A percentile compares a stretch with the other conserved stretches of the same genome.
Conservation (phyloP, 2,329 filamentous ascomycete species). For the Neurospora crassa region DNA sequence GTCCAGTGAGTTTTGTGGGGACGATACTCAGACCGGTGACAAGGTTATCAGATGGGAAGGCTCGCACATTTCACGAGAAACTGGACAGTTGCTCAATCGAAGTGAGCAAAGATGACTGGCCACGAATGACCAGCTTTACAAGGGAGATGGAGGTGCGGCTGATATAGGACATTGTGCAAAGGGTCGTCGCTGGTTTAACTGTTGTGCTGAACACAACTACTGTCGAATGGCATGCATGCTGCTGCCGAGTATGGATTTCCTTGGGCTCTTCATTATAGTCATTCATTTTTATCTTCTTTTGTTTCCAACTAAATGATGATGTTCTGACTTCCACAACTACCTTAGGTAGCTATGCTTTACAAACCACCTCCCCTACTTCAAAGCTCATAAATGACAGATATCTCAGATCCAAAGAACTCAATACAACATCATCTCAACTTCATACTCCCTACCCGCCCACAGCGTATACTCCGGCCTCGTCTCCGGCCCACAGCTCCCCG, state of each 20-base stretch:
- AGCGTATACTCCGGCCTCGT: constrained; percentile 40
- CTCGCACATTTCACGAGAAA: not conserved
- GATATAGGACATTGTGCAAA: not conserved
- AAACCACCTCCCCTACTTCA: not conserved
- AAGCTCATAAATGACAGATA: not conserved
- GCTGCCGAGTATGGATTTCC: not conserved
- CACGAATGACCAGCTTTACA: not conserved
- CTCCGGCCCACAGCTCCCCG: constrained; percentile 51
- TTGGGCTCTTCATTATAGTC: not conserved
- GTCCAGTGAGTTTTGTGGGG: no score
- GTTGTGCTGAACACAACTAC: not conserved
- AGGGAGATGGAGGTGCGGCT: not conserved
- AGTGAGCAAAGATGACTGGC: not conserved
- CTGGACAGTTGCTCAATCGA: accelerated
- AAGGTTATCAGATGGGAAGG: not conserved
- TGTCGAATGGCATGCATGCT: not conserved
- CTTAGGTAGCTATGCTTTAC: not conserved
- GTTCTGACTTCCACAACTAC: not conserved
- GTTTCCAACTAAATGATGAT: not conserved
- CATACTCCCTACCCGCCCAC: constrained; percentile 30
- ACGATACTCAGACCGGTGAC: not conserved
- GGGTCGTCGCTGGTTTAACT: not conserved
- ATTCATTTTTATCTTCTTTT: accelerated
- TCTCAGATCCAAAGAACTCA: constrained; percentile 10
- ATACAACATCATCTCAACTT: constrained; percentile 35